A percentile compares a stretch with the other conserved stretches of the same genome.
Conservation (phyloP, 2,329 filamentous ascomycete genomes). For the Beauveria sp. region DNA sequence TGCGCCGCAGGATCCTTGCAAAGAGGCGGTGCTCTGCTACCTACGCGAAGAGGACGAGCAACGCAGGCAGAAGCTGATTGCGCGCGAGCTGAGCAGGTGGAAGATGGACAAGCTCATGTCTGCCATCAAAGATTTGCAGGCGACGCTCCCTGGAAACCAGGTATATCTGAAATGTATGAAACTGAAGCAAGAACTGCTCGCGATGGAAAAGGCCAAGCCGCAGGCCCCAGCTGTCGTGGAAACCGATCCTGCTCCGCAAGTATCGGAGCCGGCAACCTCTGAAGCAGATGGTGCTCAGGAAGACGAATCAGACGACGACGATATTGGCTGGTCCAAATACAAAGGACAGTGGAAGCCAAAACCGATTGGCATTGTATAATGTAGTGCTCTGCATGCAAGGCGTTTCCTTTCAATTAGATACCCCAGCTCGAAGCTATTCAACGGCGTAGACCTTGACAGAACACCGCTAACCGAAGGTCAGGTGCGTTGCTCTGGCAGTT, state of each 20-base stretch:
- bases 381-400: neutral
- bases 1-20: conserved; percentile 21
- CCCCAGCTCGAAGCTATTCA: neutral
- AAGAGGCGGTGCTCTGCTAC: conserved; percentile 29
- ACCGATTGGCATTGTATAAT: conserved; percentile 48
- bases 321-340: conserved; percentile 40
- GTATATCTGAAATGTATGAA: conserved; percentile 37
- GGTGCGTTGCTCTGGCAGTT: neutral
- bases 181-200: conserved; percentile 34
- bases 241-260: conserved; percentile 4
- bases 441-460: too few species aligned
- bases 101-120: conserved; percentile 29
- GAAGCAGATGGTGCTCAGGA: conserved; percentile 14
- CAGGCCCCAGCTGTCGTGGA: conserved; percentile 9
- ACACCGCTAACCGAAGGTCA: too few species aligned
- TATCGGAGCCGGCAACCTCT: neutral
- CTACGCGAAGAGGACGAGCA: conserved; percentile 27
- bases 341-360: conserved; percentile 48
- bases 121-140: conserved; percentile 31
- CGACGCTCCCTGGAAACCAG: conserved; percentile 33
- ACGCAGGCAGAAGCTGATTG: conserved; percentile 18
- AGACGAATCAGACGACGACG: conserved; percentile 12
- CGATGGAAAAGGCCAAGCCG: conserved; percentile 15
- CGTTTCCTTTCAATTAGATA: conserved; percentile 3
- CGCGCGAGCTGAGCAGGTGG: conserved; percentile 27